Conservation (phyloP, 495 filamentous ascomycete genomes). For the Recurvomyces mirabilis region DNA sequence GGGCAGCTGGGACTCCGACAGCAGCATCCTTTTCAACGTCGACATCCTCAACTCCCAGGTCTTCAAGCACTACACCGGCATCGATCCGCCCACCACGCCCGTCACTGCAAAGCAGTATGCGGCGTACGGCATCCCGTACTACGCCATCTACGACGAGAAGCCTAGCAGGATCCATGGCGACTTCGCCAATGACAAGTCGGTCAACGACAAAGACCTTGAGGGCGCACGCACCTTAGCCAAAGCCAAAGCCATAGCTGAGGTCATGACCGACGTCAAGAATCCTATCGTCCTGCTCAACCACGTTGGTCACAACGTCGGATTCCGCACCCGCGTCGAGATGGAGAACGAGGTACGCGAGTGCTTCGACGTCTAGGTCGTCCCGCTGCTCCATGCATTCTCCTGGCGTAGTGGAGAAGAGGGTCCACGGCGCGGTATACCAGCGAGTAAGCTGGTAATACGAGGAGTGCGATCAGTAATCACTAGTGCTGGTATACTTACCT, state of each 20-base stretch:
- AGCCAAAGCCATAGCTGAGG: constrained; percentile 9
- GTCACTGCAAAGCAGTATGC: constrained; percentile 19
- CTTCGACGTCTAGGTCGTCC: not conserved
- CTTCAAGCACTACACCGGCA: constrained; percentile 20
- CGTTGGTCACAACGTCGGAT: not conserved
- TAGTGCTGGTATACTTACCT: too few relatives aligned
- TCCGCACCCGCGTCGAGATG: constrained; percentile 5
- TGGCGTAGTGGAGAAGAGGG: too few relatives aligned
- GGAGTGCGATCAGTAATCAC: not conserved
- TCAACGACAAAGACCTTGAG: constrained; percentile 17
- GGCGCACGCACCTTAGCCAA: constrained; percentile 7
- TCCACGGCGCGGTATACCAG: too few relatives aligned
- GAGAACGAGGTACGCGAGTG: constrained; percentile 9
- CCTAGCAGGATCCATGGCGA: constrained; percentile 19
- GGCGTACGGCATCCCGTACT: constrained; percentile 24
- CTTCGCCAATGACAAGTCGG: constrained; percentile 21
- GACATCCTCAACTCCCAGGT: constrained; percentile 23
- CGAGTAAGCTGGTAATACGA: not conserved
- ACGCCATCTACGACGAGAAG: constrained; percentile 16
- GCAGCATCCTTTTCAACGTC: constrained; percentile 20
- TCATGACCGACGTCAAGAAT: constrained; percentile 3
- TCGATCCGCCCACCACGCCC: constrained; percentile 13
- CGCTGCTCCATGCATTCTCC: too few relatives aligned
- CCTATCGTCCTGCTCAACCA: constrained; percentile 9
- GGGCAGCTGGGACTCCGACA: constrained; percentile 10